A percentile compares a stretch with the other conserved stretches of the same genome.
These are phyloP conservation scores for Rubus parviflorus DNA, from an alignment of 306 rosid species.

Conservation along the genomic window DNA sequence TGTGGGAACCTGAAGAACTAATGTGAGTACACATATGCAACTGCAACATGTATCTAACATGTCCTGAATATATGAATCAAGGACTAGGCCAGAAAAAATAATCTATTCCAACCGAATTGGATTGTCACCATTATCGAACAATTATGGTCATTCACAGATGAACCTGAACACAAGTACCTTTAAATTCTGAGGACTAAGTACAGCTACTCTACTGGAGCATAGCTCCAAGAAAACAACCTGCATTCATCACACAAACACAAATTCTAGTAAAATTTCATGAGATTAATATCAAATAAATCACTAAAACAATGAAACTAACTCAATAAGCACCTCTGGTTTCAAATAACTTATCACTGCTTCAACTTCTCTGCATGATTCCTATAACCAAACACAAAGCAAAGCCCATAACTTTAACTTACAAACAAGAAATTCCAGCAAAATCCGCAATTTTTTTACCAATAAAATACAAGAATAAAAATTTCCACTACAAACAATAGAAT, in stretches of 20 bases:
- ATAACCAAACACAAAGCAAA: constrained; percentile 29
- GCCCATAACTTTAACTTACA: constrained; percentile 15
- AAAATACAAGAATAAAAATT: background rate
- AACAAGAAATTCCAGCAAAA: background rate
- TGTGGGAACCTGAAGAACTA: constrained; percentile 72
- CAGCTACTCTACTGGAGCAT: constrained; percentile 75
- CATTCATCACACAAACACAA: constrained; percentile 28
- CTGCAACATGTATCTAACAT: background rate
- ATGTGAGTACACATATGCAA: constrained; percentile 24
- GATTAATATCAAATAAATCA: background rate
- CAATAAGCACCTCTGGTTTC: constrained; percentile 77
- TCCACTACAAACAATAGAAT: no score
- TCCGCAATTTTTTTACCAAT: constrained; percentile 8
- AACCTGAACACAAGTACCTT: constrained; percentile 45
- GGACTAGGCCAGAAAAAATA: background rate
- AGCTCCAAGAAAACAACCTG: constrained; percentile 92
- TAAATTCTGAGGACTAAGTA: constrained; percentile 76
- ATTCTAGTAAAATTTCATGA: background rate
- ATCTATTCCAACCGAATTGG: background rate
- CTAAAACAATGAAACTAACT: background rate
- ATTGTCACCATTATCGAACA: background rate
- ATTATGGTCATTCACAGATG: background rate
- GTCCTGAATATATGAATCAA: background rate
- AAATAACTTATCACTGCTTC: constrained; percentile 64
- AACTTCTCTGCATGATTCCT: constrained; percentile 90